These are phyloP conservation scores for Primulina tabacum DNA, from an alignment of 257 asterid genomes.

Conservation along the genomic window DNA sequence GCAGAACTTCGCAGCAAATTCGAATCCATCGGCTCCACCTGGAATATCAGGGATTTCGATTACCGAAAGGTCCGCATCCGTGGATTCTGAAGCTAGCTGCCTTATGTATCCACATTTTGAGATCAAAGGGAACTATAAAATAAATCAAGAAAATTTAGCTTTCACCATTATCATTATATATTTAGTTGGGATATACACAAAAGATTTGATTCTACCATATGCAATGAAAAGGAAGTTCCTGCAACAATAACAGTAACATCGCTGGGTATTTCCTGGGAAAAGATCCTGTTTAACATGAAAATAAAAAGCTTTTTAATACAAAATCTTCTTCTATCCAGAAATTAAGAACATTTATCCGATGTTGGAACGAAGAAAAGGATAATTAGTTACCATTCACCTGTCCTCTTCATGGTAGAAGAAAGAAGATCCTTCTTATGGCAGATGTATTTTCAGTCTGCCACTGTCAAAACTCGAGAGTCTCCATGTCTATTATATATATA, in stretches of 20 bases:
- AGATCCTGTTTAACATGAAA: conserved; percentile 52
- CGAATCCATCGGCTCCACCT: conserved; percentile 83
- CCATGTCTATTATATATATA: too few species aligned
- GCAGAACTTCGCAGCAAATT: conserved; percentile 81
- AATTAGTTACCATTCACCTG: conserved; percentile 66
- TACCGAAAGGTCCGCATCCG: conserved; percentile 39
- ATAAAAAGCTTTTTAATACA: too few species aligned
- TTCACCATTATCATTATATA: not conserved
- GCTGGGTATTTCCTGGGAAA: conserved; percentile 80
- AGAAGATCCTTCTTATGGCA: conserved; percentile 57
- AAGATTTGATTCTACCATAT: conserved; percentile 49
- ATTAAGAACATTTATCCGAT: conserved; percentile 4
- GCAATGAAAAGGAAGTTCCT: conserved; percentile 68
- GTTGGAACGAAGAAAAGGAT: conserved; percentile 1
- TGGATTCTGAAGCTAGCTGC: conserved; percentile 52
- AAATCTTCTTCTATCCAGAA: not conserved
- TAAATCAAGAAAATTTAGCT: not conserved
- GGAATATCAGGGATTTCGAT: conserved; percentile 66
- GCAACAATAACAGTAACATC: conserved; percentile 66
- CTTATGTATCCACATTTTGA: conserved; percentile 78
- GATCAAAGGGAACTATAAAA: conserved; percentile 70
- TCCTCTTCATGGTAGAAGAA: conserved; percentile 77
- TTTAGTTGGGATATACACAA: not conserved
- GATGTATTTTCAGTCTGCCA: conserved; percentile 31
- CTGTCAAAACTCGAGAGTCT: not conserved